A percentile compares a stretch with the other conserved stretches of the same genome.
Evolutionary conservation across 441 rosid genomes (phyloP).

Genomic region (Bocquillonia castaneifolia): DNA sequence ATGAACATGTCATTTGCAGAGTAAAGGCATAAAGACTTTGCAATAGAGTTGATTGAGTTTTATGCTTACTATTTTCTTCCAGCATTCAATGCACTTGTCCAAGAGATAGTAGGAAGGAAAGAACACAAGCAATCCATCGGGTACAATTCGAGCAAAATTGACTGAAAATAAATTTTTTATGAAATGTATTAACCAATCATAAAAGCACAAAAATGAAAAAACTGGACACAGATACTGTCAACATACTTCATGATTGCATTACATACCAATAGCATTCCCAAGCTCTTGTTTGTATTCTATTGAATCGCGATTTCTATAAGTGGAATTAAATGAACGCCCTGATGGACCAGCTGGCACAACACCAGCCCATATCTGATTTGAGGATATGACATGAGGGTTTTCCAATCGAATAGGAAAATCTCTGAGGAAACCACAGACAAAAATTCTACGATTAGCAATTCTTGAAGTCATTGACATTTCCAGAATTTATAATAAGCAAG

Average conservation of each 20-base stretch:
- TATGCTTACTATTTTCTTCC: constrained; percentile 72
- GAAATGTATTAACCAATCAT: constrained; percentile 16
- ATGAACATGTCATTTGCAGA: constrained; percentile 18
- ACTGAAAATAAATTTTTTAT: constrained; percentile 45
- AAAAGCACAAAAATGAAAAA: neutral
- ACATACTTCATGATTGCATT: neutral
- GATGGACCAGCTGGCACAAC: constrained; percentile 86
- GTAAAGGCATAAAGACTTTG: constrained; percentile 18
- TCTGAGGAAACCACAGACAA: constrained; percentile 37
- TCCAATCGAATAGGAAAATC: constrained; percentile 86
- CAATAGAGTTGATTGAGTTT: constrained; percentile 18
- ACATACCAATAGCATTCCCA: constrained; percentile 92
- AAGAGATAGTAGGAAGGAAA: constrained; percentile 92
- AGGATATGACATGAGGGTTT: constrained; percentile 95
- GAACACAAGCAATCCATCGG: constrained; percentile 91
- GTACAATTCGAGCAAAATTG: constrained; percentile 87
- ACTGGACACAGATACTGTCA: neutral
- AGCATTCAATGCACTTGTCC: constrained; percentile 77
- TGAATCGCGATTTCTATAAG: constrained; percentile 73
- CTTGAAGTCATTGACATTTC: constrained; percentile 19
- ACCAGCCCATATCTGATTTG: constrained; percentile 91
- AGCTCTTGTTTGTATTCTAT: constrained; percentile 93
- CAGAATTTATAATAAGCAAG: constrained; percentile 17
- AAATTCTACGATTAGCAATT: constrained; percentile 25
- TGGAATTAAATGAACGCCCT: constrained; percentile 72